Conservation (phyloP, 2,329 filamentous ascomycete species). For the Calonectria pseudoreteaudii region DNA sequence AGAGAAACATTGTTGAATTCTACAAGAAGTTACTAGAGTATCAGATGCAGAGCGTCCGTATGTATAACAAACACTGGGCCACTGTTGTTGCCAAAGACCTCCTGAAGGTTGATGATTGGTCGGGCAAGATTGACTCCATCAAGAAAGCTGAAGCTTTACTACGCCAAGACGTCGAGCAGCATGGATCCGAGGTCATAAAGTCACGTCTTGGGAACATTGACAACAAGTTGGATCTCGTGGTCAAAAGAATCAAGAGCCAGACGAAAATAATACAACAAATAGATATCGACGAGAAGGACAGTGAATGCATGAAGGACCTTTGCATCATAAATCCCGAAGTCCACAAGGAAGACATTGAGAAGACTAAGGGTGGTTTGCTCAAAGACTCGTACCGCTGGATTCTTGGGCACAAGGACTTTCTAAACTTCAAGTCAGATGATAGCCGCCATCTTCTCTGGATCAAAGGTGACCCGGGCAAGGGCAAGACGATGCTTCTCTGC, state of each 20-base stretch:
- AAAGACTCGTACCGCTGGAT: neutral
- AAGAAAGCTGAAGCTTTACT: constrained; percentile 3
- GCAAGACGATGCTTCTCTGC: constrained; percentile 53
- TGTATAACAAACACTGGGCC: constrained; percentile 2
- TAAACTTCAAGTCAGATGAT: constrained; percentile 37
- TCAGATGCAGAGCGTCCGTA: constrained; percentile 7
- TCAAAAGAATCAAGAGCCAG: neutral
- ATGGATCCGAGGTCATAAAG: neutral
- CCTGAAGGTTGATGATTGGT: constrained; percentile 10
- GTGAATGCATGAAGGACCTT: neutral
- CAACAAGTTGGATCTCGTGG: neutral
- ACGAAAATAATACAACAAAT: neutral
- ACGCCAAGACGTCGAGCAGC: neutral
- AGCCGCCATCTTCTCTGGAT: constrained; percentile 46
- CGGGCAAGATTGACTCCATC: neutral
- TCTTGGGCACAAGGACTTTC: constrained; percentile 32
- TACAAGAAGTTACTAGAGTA: neutral
- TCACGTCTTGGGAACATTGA: neutral
- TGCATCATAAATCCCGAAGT: neutral
- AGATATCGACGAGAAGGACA: neutral
- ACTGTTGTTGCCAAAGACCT: neutral
- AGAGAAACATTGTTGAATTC: neutral
- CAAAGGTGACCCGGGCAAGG: constrained; percentile 51
- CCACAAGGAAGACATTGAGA: constrained; percentile 27
- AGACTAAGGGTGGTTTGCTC: neutral